Conservation (phyloP, 257 asterid genomes). For the Mitragyna speciosa region DNA sequence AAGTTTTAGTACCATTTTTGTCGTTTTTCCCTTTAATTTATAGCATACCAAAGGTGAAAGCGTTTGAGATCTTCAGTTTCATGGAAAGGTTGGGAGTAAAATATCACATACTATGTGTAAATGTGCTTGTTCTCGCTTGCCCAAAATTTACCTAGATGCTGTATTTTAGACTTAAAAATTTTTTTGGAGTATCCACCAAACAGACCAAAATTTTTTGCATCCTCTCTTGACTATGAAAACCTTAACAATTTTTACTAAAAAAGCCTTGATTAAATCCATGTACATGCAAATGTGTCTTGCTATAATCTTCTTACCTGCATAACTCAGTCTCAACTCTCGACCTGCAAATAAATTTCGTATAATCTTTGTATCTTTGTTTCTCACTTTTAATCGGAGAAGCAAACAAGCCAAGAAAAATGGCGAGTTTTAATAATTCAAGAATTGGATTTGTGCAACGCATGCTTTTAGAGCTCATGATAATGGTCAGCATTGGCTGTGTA, state of each 20-base stretch:
- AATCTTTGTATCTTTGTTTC: background rate
- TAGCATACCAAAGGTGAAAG: background rate
- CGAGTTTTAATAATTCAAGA: conserved; percentile 28
- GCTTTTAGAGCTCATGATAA: conserved; percentile 23
- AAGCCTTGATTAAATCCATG: conserved; percentile 23
- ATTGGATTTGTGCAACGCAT: conserved; percentile 34
- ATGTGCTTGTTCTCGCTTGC: conserved; percentile 38
- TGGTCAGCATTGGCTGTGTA: conserved; percentile 10
- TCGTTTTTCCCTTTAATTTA: background rate
- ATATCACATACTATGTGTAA: background rate
- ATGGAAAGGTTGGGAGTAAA: conserved; percentile 9
- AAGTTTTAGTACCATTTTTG: too few relatives aligned
- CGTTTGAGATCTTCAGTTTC: conserved; percentile 8
- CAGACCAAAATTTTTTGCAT: conserved; percentile 60
- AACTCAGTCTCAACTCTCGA: conserved; percentile 33
- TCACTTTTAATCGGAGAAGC: conserved; percentile 12
- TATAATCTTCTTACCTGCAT: conserved; percentile 35
- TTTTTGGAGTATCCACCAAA: conserved; percentile 60
- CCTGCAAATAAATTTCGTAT: background rate
- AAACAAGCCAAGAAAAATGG: conserved; percentile 30
- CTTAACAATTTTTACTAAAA: conserved; percentile 38
- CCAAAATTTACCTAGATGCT: conserved; percentile 24
- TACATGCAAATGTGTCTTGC: conserved; percentile 5
- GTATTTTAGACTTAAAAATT: conserved; percentile 16
- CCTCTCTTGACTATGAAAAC: conserved; percentile 73